Percentiles rank a stretch among this genome's conserved stretches.
These are phyloP conservation scores for Peltaster fructicola DNA, from an alignment of 2,329 filamentous ascomycete genomes.

Conservation along the genomic window DNA sequence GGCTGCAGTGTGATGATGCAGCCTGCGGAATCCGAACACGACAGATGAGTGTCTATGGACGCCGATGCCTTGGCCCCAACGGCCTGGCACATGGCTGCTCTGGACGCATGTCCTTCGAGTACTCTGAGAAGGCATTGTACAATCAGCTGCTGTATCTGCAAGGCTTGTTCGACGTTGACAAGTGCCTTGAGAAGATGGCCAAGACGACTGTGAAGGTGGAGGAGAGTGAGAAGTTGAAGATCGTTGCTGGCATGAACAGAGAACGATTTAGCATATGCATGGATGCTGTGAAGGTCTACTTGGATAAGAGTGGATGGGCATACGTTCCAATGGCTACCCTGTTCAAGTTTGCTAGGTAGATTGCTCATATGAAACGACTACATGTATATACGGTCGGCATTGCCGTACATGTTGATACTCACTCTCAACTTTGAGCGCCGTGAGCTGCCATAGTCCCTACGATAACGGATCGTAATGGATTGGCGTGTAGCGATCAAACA, in stretches of 20 bases:
- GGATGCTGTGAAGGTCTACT: conserved; percentile 47
- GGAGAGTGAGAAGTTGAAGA: conserved; percentile 39
- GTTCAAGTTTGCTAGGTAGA: conserved; percentile 29
- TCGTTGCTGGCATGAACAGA: conserved; percentile 72
- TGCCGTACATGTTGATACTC: too few species aligned
- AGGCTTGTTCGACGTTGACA: conserved; percentile 76
- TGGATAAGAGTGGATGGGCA: conserved; percentile 21
- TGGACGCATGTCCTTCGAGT: conserved; percentile 78
- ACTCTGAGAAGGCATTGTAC: conserved; percentile 76
- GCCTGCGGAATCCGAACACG: conserved; percentile 74
- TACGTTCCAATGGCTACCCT: conserved; percentile 31
- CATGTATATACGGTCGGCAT: too few species aligned
- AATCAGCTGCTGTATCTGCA: conserved; percentile 86
- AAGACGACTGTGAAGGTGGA: conserved; percentile 20
- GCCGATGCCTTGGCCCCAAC: conserved; percentile 71
- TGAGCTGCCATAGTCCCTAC: too few species aligned
- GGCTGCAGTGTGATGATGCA: conserved; percentile 78
- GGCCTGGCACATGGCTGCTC: conserved; percentile 70
- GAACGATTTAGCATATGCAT: conserved; percentile 59
- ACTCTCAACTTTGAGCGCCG: too few species aligned
- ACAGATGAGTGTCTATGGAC: conserved; percentile 84
- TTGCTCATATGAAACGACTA: too few species aligned
- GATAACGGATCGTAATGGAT: too few species aligned
- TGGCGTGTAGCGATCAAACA: too few species aligned
- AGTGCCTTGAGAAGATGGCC: conserved; percentile 37